Base-by-base conservation (phyloP, 768 basidiomycete genomes). In the Trametes villosa region DNA sequence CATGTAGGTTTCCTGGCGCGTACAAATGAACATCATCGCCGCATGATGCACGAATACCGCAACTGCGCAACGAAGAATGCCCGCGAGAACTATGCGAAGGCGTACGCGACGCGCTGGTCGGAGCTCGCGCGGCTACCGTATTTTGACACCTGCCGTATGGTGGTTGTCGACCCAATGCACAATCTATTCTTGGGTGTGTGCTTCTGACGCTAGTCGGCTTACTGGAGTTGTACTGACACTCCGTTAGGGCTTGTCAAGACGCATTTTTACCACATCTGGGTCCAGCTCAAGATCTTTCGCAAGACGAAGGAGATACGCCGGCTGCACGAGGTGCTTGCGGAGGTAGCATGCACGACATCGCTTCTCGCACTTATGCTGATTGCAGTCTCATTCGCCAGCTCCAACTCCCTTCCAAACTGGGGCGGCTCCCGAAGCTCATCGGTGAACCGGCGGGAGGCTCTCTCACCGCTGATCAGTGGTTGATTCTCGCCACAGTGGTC, bases 401-500 rank as follows among this genome's bases (percentile, higher is more conserved):
- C n/a, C 9, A 1, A 0, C 17, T 59, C 2, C 76, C 76, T 2
- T 68, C 73, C 0, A 73, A 75, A 41, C 74, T 59, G 1, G 62
- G 62, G 5, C 52, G 54, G 1, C 49, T 63, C 9, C 62, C 62
- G 2, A 34, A 41, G 2, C 45, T 55, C 0, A 46, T 63, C 11
- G 62, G 62, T 1, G 57, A 59, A 11, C 62, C 62, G 2, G 53
- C 62, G 6, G 62, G 62, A 0, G 62, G 62, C 0, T 63, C 62
- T 3, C 26, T 63, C 1, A 63, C 62, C 7, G 57, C 62, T 1
- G 58, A 63, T n/a, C 57, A 63, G 27, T 63, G 75, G 77, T 60
- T 71, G 0, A 36, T 74, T 12, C 60, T 74, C 2, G 66, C 67
- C 0, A 72, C 68, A 0, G 64, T 75, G 18, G 64, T 74, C 24